phyloP scores from a whole-genome alignment of 2,329 filamentous ascomycete genomes.

The Fusarium longipes region DNA sequence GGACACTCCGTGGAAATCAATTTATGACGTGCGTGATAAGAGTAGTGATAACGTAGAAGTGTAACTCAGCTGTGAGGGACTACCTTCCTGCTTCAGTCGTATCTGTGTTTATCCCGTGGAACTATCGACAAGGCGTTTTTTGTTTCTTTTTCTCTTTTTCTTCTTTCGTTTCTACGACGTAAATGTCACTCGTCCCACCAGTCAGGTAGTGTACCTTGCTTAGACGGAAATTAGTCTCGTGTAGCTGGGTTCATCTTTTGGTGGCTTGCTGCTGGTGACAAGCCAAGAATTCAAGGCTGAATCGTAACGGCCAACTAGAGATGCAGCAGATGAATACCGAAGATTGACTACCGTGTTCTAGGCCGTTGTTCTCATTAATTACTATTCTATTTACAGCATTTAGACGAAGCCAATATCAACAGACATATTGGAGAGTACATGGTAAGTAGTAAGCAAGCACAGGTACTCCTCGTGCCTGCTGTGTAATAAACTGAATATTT shows the following conservation, averaged over 20 bases:
- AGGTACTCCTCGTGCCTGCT: background rate
- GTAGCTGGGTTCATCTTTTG: background rate
- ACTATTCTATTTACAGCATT: constrained; percentile 1
- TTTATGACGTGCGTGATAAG: background rate
- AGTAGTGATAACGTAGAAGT: background rate
- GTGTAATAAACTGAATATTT: background rate
- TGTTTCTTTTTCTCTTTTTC: background rate
- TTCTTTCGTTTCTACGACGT: background rate
- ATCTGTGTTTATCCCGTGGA: background rate
- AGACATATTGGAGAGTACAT: background rate
- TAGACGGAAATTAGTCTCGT: constrained; percentile 1
- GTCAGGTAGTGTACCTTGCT: background rate
- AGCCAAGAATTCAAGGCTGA: constrained; percentile 27
- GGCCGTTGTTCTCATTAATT: background rate
- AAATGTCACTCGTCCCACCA: background rate
- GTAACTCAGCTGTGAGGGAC: background rate
- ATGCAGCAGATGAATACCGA: constrained; percentile 4
- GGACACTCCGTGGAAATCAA: constrained; percentile 3
- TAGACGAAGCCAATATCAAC: background rate
- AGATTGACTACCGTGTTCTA: constrained; percentile 1
- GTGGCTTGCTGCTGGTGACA: constrained; percentile 7
- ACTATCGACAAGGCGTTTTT: constrained; percentile 13
- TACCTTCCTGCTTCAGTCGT: background rate
- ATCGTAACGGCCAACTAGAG: constrained; percentile 14
- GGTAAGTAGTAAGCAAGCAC: background rate